Conservation (phyloP, 768 basidiomycete species). For the Lactarius sp. region DNA sequence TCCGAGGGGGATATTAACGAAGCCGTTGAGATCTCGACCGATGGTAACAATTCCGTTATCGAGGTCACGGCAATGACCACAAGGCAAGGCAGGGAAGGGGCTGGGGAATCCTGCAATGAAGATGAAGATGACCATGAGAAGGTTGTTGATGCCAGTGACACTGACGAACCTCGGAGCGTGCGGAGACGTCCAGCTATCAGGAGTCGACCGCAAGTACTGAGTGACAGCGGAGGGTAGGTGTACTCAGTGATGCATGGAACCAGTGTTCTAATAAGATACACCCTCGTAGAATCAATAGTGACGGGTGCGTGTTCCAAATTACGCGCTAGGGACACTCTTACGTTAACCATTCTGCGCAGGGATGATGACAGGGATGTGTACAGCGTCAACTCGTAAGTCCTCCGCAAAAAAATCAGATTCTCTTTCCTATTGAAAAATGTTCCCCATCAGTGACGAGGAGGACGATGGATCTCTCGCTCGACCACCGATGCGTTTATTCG, state of each 20-base stretch:
- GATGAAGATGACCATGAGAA: constrained; percentile 4
- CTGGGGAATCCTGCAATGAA: not conserved
- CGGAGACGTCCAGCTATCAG: not conserved
- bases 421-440: not conserved
- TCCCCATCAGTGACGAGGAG: not conserved
- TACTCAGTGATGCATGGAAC: not conserved
- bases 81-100: not conserved
- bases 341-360: not conserved
- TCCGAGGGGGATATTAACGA: constrained; percentile 3
- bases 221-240: constrained; percentile 11
- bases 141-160: not conserved
- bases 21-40: constrained; percentile 15
- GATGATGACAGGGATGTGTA: not conserved
- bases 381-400: constrained; percentile 13
- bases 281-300: not conserved
- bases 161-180: not conserved
- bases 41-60: not conserved
- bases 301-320: constrained; percentile 9
- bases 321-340: not conserved
- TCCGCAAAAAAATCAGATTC: not conserved
- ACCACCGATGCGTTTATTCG: constrained; percentile 15
- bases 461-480: constrained; percentile 4
- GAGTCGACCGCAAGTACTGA: constrained; percentile 7
- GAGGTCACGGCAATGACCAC: not conserved
- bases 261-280: not conserved